phyloP scores from a whole-genome alignment of 2,329 filamentous ascomycete species.

The Penicillium brasilianum region DNA sequence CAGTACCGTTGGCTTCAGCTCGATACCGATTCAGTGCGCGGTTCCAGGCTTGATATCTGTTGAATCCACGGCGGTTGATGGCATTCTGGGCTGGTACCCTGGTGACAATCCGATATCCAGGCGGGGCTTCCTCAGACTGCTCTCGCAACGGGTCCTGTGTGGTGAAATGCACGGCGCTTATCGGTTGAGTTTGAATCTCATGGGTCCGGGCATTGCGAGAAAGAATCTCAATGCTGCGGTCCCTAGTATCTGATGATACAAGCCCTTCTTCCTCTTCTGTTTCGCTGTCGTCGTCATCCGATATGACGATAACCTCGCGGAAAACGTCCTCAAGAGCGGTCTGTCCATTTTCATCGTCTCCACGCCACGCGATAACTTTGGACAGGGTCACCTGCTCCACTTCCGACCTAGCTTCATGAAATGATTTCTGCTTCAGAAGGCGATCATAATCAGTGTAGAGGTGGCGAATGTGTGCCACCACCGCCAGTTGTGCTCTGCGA shows the following conservation, averaged over 20 bases:
- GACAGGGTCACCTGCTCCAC: constrained; percentile 62
- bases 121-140: constrained; percentile 41
- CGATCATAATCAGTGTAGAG: constrained; percentile 67
- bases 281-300: constrained; percentile 62
- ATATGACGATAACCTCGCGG: constrained; percentile 67
- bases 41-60: constrained; percentile 54
- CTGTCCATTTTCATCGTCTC: constrained; percentile 60
- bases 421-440: constrained; percentile 58
- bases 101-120: constrained; percentile 45
- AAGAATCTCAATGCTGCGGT: constrained; percentile 51
- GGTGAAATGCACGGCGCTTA: constrained; percentile 32
- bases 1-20: constrained; percentile 31
- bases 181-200: constrained; percentile 40
- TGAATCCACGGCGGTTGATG: constrained; percentile 51
- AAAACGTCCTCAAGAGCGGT: constrained; percentile 65
- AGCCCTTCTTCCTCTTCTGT: constrained; percentile 43
- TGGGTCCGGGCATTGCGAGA: constrained; percentile 45
- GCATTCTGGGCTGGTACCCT: constrained; percentile 39
- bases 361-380: constrained; percentile 66
- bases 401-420: constrained; percentile 58
- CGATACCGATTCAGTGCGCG: constrained; percentile 50
- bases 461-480: constrained; percentile 67
- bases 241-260: constrained; percentile 34
- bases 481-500: constrained; percentile 64
- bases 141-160: constrained; percentile 33